These are phyloP conservation scores for Talaromyces nanjingensis DNA, from an alignment of 495 filamentous ascomycete genomes.

Conservation along the genomic window DNA sequence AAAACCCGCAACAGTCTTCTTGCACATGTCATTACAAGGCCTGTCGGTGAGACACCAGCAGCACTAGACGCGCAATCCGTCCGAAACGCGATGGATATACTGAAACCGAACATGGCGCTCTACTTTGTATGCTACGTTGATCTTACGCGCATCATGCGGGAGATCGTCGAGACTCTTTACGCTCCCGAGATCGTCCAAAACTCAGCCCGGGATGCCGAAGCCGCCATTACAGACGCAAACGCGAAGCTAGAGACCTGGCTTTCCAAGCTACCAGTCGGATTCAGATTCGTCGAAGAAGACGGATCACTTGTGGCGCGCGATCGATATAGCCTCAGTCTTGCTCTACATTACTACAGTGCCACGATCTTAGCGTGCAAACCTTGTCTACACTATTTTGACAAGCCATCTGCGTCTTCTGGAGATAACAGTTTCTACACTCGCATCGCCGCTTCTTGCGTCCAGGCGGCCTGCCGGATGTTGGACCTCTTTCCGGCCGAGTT, in stretches of 20 bases:
- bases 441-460: slow-evolving; percentile 40
- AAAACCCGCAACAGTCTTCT: slow-evolving; percentile 19
- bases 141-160: slow-evolving; percentile 38
- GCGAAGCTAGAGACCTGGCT: slow-evolving; percentile 43
- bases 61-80: neutral
- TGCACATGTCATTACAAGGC: slow-evolving; percentile 1
- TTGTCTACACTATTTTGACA: slow-evolving; percentile 33
- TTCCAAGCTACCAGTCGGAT: slow-evolving; percentile 33
- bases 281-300: slow-evolving; percentile 24
- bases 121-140: slow-evolving; percentile 38
- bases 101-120: slow-evolving; percentile 28
- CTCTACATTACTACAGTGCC: slow-evolving; percentile 47
- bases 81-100: slow-evolving; percentile 13
- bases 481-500: slow-evolving; percentile 35
- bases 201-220: slow-evolving; percentile 46
- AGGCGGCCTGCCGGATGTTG: slow-evolving; percentile 41
- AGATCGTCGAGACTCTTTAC: slow-evolving; percentile 45
- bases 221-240: slow-evolving; percentile 38
- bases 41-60: neutral
- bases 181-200: slow-evolving; percentile 40
- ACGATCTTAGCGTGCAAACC: slow-evolving; percentile 51
- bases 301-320: slow-evolving; percentile 1
- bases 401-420: slow-evolving; percentile 23
- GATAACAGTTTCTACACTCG: slow-evolving; percentile 41
- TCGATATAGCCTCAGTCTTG: slow-evolving; percentile 23